Evolutionary conservation across 306 rosid genomes (phyloP), one percentile per base, ranked within the genome.

Genomic region (Dryas octopetala): DNA sequence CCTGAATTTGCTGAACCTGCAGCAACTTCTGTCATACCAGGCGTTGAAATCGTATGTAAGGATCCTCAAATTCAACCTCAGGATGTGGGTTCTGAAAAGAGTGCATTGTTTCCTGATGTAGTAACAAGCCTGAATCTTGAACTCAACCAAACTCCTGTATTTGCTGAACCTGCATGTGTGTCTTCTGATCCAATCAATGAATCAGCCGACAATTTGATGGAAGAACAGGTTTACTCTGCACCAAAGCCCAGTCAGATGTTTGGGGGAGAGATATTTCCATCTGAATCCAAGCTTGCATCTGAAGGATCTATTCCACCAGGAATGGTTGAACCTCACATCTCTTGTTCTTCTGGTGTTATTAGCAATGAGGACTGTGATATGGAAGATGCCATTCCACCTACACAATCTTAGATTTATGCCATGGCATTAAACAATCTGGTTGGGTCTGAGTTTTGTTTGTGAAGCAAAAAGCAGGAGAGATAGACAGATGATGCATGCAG

Each of bases 1-100:
- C 78, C 84, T 32, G 62, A 28, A 7, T 59, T 79, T 78, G 69
- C 81, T 68, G 86, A 83, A 76, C 83, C 78, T 26, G 74, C 65
- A 41, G 9, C 44, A 0, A 1, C 48, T 15, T 1, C 74, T 66
- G 78, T 73, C 61, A 12, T 66, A 9, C 86, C 82, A 47, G 53
- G 58, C 28, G 41, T 65, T 71, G 86, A 61, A 32, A 74, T 51
- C 50, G 64, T 62, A 55, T 50, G 44, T 57, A 71, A 54, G 73
- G 71, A 78, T 62, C 80, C 72, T 46, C 43, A 19, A 77, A 71
- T 73, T 80, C 84, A 66, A 68, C 66, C 51, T 44, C 83, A 71
- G 68, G 74, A 45, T 55, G 46, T 62, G 45, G 66, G 48, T 83
- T 67, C 64, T 57, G 69, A 48, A 68, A 81, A 68, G 53, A 86